Conservation (phyloP, 2,329 filamentous ascomycete genomes). For the Aspergillus sp. region DNA sequence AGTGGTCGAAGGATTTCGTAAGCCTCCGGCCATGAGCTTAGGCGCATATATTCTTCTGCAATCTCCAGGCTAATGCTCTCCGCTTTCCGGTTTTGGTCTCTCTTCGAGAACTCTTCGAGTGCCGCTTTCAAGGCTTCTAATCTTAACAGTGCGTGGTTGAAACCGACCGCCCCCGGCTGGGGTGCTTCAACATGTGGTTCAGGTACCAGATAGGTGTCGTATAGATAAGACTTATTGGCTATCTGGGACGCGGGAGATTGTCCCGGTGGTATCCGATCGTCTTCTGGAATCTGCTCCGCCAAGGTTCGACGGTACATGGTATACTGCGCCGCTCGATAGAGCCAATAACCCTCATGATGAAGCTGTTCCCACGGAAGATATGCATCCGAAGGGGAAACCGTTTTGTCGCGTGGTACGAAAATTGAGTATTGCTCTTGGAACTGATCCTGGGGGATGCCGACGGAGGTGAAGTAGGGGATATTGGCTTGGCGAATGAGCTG, state of each 20-base stretch:
- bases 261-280: constrained; percentile 58
- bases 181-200: constrained; percentile 60
- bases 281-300: constrained; percentile 59
- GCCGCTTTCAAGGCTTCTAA: constrained; percentile 51
- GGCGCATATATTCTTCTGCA: constrained; percentile 56
- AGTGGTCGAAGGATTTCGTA: constrained; percentile 54
- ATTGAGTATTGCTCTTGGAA: constrained; percentile 34
- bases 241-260: constrained; percentile 59
- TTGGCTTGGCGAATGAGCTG: constrained; percentile 58
- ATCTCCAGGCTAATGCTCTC: constrained; percentile 59
- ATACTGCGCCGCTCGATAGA: constrained; percentile 56
- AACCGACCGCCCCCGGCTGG: constrained; percentile 44
- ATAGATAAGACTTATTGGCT: constrained; percentile 54
- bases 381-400: constrained; percentile 50
- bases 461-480: constrained; percentile 48
- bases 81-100: constrained; percentile 56
- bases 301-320: constrained; percentile 52
- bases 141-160: constrained; percentile 57
- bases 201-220: constrained; percentile 63
- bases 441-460: constrained; percentile 29
- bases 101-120: constrained; percentile 53
- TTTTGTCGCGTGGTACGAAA: constrained; percentile 55
- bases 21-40: constrained; percentile 54
- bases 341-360: constrained; percentile 66
- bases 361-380: constrained; percentile 61